These are phyloP conservation scores for Aspergillus sparsus DNA, from an alignment of 495 filamentous ascomycete species.

Conservation along the genomic window DNA sequence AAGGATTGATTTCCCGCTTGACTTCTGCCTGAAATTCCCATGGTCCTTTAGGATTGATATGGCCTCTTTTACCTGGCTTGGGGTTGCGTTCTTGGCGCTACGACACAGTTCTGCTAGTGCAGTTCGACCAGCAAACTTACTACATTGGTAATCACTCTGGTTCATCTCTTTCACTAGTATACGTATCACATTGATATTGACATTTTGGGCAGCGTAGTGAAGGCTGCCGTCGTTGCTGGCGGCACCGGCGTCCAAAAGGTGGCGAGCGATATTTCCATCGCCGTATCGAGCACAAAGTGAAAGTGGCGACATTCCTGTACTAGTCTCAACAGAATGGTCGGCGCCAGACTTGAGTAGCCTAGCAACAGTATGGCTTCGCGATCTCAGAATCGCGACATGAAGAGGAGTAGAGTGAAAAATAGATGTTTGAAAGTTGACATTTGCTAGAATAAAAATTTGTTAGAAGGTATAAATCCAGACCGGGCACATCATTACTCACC, in stretches of 20 bases:
- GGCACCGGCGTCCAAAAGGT: slow-evolving; percentile 7
- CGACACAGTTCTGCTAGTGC: slow-evolving; percentile 15
- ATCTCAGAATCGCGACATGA: slow-evolving; percentile 12
- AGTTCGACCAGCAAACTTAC: slow-evolving; percentile 12
- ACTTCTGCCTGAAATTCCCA: slow-evolving; percentile 16
- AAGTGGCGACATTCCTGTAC: slow-evolving; percentile 5
- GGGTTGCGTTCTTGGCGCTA: not conserved
- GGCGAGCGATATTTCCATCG: slow-evolving; percentile 6
- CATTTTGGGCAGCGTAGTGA: slow-evolving; percentile 15
- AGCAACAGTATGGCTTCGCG: slow-evolving; percentile 10
- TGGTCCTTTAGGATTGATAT: slow-evolving; percentile 9
- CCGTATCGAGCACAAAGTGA: slow-evolving; percentile 7
- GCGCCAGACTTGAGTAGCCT: slow-evolving; percentile 8
- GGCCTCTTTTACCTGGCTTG: slow-evolving; percentile 14
- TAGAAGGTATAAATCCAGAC: not conserved
- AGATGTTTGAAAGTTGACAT: slow-evolving; percentile 9
- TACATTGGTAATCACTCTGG: slow-evolving; percentile 18
- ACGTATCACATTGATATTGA: slow-evolving; percentile 13
- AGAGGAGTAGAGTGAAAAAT: slow-evolving; percentile 14
- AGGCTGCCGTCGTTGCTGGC: slow-evolving; percentile 12
- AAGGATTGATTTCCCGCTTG: slow-evolving; percentile 10
- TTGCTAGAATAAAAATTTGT: slow-evolving; percentile 3
- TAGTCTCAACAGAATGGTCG: slow-evolving; percentile 11
- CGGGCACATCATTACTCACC: slow-evolving; percentile 1
- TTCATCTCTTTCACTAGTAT: slow-evolving; percentile 9